phyloP scores from a whole-genome alignment of 139 green algal species.

The Tetraselmis chui region DNA sequence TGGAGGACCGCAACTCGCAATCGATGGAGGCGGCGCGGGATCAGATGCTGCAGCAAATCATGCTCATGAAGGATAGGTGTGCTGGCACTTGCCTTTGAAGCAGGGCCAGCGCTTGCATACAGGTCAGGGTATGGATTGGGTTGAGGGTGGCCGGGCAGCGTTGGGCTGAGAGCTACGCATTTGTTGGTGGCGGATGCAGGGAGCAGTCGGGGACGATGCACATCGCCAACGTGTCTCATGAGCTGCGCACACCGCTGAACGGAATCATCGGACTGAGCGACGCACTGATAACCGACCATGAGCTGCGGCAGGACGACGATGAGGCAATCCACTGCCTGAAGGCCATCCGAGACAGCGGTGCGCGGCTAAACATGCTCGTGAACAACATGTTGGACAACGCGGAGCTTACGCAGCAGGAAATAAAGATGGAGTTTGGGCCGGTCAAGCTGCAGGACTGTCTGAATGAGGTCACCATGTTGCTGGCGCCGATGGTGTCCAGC shows the following conservation, averaged over 20 bases:
- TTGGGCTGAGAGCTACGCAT: no score
- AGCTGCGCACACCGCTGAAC: constrained; percentile 56
- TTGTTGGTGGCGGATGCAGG: not conserved
- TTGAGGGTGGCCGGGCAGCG: no score
- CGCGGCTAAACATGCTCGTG: constrained; percentile 39
- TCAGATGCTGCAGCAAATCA: not conserved
- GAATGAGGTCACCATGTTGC: not conserved
- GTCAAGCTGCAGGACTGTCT: constrained; percentile 38
- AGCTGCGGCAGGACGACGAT: not conserved
- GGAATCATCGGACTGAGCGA: constrained; percentile 52
- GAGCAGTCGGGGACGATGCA: not conserved
- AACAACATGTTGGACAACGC: constrained; percentile 47
- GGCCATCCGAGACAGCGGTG: constrained; percentile 39
- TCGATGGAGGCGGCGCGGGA: not conserved
- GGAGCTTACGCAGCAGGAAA: not conserved
- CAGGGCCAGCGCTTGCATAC: no score
- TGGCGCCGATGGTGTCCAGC: not conserved
- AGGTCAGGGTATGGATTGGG: no score
- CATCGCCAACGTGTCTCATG: constrained; percentile 49
- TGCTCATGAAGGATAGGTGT: not conserved
- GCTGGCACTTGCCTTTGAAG: no score
- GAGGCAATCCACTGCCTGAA: constrained; percentile 24
- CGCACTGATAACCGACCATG: constrained; percentile 20
- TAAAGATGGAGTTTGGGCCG: not conserved
- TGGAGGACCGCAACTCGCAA: not conserved